Conservation (phyloP, 176 grass and related monocot species). For the Oryza glaberrima region DNA sequence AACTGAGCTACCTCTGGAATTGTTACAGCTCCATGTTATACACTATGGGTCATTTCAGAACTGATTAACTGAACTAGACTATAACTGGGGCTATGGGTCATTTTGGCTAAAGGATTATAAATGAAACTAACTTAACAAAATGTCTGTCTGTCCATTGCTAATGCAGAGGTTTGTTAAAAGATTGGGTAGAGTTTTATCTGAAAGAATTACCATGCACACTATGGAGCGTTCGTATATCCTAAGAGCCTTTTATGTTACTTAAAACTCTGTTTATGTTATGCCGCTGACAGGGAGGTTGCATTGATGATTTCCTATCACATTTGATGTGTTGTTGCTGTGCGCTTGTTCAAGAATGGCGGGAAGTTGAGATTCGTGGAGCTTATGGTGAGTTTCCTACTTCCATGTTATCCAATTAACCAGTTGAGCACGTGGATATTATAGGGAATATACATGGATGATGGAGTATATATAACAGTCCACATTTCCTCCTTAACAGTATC, state of each 20-base stretch:
- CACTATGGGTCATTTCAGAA: not conserved
- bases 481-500: not conserved
- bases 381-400: slow-evolving; percentile 50
- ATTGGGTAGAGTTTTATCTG: not conserved
- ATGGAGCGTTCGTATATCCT: not conserved
- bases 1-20: not conserved
- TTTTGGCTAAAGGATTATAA: slow-evolving; percentile 1
- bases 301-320: slow-evolving; percentile 95
- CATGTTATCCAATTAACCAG: slow-evolving; percentile 4
- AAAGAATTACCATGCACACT: not conserved
- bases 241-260: not conserved
- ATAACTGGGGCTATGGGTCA: not conserved
- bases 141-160: not conserved
- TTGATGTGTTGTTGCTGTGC: slow-evolving; percentile 95
- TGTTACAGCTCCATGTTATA: not conserved
- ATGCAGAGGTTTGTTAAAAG: not conserved
- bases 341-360: slow-evolving; percentile 98
- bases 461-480: not conserved
- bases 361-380: slow-evolving; percentile 78
- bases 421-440: not conserved
- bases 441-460: not conserved
- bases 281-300: slow-evolving; percentile 75
- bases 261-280: not conserved
- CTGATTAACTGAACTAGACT: slow-evolving; percentile 6
- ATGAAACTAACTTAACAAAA: not conserved